Conservation (phyloP, 1,139 yeast species). For the Pichia sp. region DNA sequence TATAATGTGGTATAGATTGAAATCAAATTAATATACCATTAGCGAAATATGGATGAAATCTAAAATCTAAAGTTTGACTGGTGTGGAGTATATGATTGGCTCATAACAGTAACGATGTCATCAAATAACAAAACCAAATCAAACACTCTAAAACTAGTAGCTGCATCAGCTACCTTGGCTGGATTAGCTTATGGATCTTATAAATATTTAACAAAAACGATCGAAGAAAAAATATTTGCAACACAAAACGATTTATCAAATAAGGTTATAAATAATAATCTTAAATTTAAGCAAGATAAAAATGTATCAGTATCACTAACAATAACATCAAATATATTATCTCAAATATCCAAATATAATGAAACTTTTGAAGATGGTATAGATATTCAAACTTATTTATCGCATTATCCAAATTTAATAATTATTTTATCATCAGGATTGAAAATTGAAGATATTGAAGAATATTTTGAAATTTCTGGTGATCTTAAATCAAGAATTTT, state of each 20-base stretch:
- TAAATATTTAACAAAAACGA: slow-evolving; percentile 1
- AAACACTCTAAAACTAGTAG: slow-evolving; percentile 1
- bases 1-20: no score
- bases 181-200: slow-evolving; percentile 15
- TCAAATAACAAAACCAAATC: not conserved
- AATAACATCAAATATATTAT: slow-evolving; percentile 13
- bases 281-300: slow-evolving; percentile 2
- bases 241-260: not conserved
- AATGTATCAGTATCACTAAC: slow-evolving; percentile 17
- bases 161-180: slow-evolving; percentile 10
- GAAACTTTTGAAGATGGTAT: slow-evolving; percentile 12
- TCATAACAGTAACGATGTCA: not conserved
- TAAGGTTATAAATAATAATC: not conserved
- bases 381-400: slow-evolving; percentile 13
- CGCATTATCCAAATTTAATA: slow-evolving; percentile 18
- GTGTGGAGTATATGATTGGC: not conserved
- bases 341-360: slow-evolving; percentile 6
- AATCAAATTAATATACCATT: no score
- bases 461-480: slow-evolving; percentile 20
- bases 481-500: slow-evolving; percentile 31
- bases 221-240: not conserved
- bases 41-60: no score
- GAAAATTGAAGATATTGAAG: slow-evolving; percentile 22
- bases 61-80: no score
- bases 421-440: slow-evolving; percentile 31